Base-by-base conservation (phyloP, 2,329 filamentous ascomycete species). In the Ceratocystiopsis sp. region DNA sequence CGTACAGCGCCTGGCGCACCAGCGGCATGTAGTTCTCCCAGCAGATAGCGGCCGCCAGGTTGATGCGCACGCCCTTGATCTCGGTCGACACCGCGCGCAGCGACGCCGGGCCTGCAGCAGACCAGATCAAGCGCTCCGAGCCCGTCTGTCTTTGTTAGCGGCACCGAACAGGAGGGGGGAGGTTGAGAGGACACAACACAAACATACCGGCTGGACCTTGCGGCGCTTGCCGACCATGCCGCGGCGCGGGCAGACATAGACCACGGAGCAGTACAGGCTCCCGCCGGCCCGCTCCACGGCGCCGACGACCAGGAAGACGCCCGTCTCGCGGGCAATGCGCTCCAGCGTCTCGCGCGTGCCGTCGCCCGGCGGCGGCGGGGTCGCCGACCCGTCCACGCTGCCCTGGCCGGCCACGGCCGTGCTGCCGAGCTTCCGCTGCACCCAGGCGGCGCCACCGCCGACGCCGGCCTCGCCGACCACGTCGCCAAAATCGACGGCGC, bases 1-100 rank as follows among this genome's bases (percentile, higher is more conserved):
- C 71, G 59, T 95, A 96, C 35, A 95, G 67, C 15, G 76, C 71
- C 57, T 93, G 82, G 16, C 89, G 74, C 9, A 95, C 67, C 16
- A 95, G 65, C 0, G 87, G 87, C 86, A 94, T 95, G 63, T 89
- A 93, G 59, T 84, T 94, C 60, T 96, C 87, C 87, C 87, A 95
- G 66, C 87, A 94, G 51, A 96, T 93, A 4, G 86, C 89, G 3
- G 82, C 78, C 0, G 80, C 87, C 46, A 95, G 71, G 45, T 84
- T 89, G 47, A 95, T 62, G 49, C 75, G 77, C 3, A 86, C 73
- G 41, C 84, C 85, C 47, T 80, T 79, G 57, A 95, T 85, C 19
- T 68, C 74, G 1, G 85, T 86, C 21, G 75, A 80, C 1, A 94
- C 75, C 4, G 86, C 87, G 48, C 75, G 75, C 25, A 95, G 69